phyloP scores from a whole-genome alignment of 2,329 filamentous ascomycete species.

The Cladosporium oxysporum region DNA sequence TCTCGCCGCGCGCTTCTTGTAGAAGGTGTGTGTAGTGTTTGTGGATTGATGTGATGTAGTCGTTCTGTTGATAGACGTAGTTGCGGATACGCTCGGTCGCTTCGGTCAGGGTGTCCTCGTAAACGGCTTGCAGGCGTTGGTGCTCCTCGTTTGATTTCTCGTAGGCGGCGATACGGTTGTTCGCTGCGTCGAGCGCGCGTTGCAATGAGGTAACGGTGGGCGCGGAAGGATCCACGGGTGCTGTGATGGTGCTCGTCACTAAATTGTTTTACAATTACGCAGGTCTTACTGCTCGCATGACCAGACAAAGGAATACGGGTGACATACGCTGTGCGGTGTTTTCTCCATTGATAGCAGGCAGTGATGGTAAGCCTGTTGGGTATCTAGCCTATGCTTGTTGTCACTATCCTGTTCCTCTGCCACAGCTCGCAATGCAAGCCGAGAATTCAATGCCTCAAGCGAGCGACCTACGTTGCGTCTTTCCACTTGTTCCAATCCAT shows the following conservation, averaged over 20 bases:
- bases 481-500: slow-evolving; percentile 36
- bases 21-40: slow-evolving; percentile 51
- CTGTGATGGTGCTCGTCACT: slow-evolving; percentile 22
- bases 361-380: slow-evolving; percentile 18
- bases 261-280: neutral
- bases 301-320: neutral
- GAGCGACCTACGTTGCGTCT: slow-evolving; percentile 22
- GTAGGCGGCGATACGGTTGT: slow-evolving; percentile 32
- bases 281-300: neutral
- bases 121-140: slow-evolving; percentile 35
- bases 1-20: slow-evolving; percentile 45
- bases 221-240: slow-evolving; percentile 23
- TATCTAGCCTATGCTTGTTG: slow-evolving; percentile 16
- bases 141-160: slow-evolving; percentile 31
- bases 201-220: slow-evolving; percentile 36
- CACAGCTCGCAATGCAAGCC: slow-evolving; percentile 2
- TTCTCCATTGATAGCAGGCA: slow-evolving; percentile 21
- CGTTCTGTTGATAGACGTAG: slow-evolving; percentile 44
- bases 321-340: slow-evolving; percentile 25
- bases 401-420: slow-evolving; percentile 18
- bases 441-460: slow-evolving; percentile 13
- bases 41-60: slow-evolving; percentile 47
- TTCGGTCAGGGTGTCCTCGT: slow-evolving; percentile 43
- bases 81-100: slow-evolving; percentile 35
- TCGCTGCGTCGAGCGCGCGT: slow-evolving; percentile 30